phyloP scores from a whole-genome alignment of 2,329 filamentous ascomycete species.

The Trichoderma pleuroti region DNA sequence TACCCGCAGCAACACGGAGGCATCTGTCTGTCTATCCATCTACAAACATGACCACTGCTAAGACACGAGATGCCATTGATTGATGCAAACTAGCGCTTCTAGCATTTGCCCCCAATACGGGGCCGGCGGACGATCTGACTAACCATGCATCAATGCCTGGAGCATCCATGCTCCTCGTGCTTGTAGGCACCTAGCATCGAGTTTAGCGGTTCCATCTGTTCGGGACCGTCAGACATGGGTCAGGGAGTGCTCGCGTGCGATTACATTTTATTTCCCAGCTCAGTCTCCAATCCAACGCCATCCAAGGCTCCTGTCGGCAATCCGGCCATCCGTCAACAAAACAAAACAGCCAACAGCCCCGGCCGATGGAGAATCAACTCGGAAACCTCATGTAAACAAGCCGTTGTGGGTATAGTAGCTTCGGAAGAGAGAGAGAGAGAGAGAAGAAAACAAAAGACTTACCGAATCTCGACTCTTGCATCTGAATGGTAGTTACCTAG shows the following conservation, averaged over 20 bases:
- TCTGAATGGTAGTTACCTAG: slow-evolving; percentile 1
- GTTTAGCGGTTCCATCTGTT: not conserved
- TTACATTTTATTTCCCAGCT: not conserved
- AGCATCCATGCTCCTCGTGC: not conserved
- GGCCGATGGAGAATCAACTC: not conserved
- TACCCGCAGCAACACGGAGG: not conserved
- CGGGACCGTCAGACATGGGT: not conserved
- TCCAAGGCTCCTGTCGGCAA: not conserved
- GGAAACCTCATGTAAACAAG: not conserved
- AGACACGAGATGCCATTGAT: not conserved
- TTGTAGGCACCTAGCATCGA: not conserved
- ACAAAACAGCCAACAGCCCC: not conserved
- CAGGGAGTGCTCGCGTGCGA: not conserved
- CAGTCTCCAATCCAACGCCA: not conserved
- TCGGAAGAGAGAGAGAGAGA: not conserved
- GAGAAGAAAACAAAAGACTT: not conserved
- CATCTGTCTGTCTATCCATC: not conserved
- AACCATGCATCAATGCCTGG: not conserved
- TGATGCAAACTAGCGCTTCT: not conserved
- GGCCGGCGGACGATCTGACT: not conserved
- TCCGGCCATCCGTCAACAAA: no score
- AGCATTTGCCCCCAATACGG: not conserved
- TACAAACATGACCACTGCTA: not conserved
- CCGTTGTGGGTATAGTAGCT: not conserved
- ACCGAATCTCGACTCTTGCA: not conserved